Evolutionary conservation across 148 eudicot species (phyloP), one percentile per base, ranked within the genome.

Genomic region (Vaccinium darrowii): DNA sequence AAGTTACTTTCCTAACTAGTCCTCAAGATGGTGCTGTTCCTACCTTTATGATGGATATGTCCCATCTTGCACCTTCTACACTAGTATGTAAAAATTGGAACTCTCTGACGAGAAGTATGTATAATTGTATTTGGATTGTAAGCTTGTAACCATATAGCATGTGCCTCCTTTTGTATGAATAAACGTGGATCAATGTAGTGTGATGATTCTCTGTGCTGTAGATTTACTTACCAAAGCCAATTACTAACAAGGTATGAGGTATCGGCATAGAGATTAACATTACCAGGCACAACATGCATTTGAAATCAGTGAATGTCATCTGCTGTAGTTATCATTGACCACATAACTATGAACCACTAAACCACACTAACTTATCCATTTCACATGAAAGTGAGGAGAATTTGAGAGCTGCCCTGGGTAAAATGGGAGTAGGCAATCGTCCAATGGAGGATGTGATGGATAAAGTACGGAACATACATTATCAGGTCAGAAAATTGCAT

Each of bases 331-430:
- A 78, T 72, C 60, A 82, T 81, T 0, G 19, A 51, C 43, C 50
- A 39, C 43, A 36, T 5, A 51, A 30, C 36, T 27, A 13, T 5
- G n/a, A n/a, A 71, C 58, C 53, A 62, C 56, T 52, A 39, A 33
- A 81, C 49, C 3, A 19, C 67, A 13, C 16, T 57, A 53, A 39
- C 79, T 23, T 56, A 14, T 86, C 69, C 60, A 78, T 33, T 87
- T 73, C 73, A 39, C 33, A 83, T 87, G 82, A 85, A 94, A 97
- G 98, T 84, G 96, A 91, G 92, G 99, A 97, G 49, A 97, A 93
- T 88, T 91, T 97, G 76, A 93, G 90, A 86, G 99, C 98, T 63
- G 98, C 96, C 76, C 95, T 97, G 86, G 87, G 87, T 83, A 93
- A 91, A 81, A 92, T 93, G 94, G 98, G 98, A 83, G 95, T 95